Base-by-base conservation (phyloP, 257 asterid genomes). In the Solanum rostratum region DNA sequence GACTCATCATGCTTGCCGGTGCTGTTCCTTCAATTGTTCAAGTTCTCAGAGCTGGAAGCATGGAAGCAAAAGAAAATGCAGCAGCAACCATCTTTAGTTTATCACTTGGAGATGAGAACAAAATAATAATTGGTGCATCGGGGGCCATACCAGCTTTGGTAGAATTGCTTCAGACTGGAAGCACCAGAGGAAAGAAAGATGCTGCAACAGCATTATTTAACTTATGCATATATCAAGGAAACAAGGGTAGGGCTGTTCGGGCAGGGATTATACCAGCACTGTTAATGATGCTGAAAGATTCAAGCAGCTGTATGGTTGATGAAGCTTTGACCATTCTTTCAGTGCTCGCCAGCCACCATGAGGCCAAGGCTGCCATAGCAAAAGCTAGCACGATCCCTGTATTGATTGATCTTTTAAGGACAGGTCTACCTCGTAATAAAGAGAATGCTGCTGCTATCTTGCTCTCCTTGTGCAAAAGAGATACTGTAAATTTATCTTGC, bases 191-290 rank as follows among this genome's bases (percentile, higher is more conserved):
- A 85, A 96, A 93, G 86, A 96, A 96, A 88, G 99, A 96, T 62
- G 99, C 99, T 43, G 98, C 99, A 24, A 95, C 99, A 0, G 98
- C 99, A 1, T 89, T 96, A 78, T 96, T 96, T 88, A 96, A 95
- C 83, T 84, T 96, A 84, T 96, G 99, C 81, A 91, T 95, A 70
- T 95, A 96, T 89, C 97, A 91, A 14, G 98, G 98, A 81, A 96
- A 96, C 90, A 95, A 95, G 82, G 98, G 98, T 14, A 85, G 99
- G 85, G 99, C 99, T 7, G 93, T 96, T n/a, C 85, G 98, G 85
- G 93, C 98, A 0, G 99, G 99, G 13, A 91, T 96, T 53, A 90
- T 96, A 15, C 74, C 92, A 22, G 93, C 97, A 0, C 84, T 96
- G 45, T 85, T 95, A 39, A 93, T 86, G 49, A 96, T 95, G 98